Conservation (phyloP, 192 early-diverging fungal genomes). For the Umbelopsis sp. region DNA sequence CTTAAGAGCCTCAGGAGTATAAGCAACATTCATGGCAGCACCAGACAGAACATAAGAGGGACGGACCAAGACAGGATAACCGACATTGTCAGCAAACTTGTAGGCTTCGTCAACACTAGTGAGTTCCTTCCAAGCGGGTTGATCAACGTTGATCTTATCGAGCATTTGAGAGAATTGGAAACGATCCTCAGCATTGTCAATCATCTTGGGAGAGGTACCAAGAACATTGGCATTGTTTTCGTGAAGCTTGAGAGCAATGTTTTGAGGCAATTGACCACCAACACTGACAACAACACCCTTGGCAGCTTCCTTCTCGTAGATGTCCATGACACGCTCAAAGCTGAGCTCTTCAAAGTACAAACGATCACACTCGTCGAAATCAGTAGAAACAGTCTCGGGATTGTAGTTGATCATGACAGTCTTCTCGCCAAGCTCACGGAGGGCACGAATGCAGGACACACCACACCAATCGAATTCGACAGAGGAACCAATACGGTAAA, state of each 20-base stretch:
- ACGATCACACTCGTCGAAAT: constrained; percentile 97
- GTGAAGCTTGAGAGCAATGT: constrained; percentile 89
- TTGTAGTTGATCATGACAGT: constrained; percentile 99
- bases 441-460: constrained; percentile 78
- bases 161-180: constrained; percentile 93
- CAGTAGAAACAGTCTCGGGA: constrained; percentile 97
- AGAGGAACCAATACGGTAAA: constrained; percentile 95
- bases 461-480: constrained; percentile 99
- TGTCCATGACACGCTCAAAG: constrained; percentile 95
- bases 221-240: constrained; percentile 79
- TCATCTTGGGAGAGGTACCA: constrained; percentile 88
- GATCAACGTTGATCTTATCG: constrained; percentile 93
- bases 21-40: constrained; percentile 96
- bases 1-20: constrained; percentile 73
- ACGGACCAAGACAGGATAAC: constrained; percentile 93
- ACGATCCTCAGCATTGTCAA: constrained; percentile 94
- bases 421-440: constrained; percentile 76
- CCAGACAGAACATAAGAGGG: constrained; percentile 98
- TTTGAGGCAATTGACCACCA: constrained; percentile 96
- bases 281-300: constrained; percentile 88
- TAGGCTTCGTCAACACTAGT: constrained; percentile 81
- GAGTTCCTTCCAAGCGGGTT: constrained; percentile 96
- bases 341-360: constrained; percentile 98
- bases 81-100: constrained; percentile 81
- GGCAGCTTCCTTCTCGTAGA: constrained; percentile 87